Evolutionary conservation across 169 alveolate genomes (phyloP), one percentile per base, ranked within the genome.

Genomic region (Plasmodium reichenowi): DNA sequence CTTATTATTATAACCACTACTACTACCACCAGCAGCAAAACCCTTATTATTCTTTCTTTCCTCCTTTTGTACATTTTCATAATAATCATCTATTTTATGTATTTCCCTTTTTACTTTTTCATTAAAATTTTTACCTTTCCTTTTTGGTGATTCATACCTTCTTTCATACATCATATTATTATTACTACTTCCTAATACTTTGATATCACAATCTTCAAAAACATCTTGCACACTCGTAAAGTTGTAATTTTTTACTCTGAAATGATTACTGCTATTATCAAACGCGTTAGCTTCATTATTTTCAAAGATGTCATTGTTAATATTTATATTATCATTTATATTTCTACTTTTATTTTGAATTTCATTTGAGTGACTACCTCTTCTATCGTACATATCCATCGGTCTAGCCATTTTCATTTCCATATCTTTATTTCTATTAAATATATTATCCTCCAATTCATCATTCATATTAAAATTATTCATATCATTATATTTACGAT

Each of bases 171-270:
- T 52, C 38, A 73, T 32, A 56, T 73, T 56, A 13, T 29, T 47
- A 2, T 68, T 56, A 63, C 24, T 20, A 0, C 20, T 54, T 54
- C 62, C 62, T 54, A 13, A 54, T 54, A 5, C 80, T 38, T 5
- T 20, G 7, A 15, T 15, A 8, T 43, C 29, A 15, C 66, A 13
- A 29, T 74, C 88, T 5, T 59, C 66, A 60, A 74, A 74, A 74
- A 74, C 73, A 43, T 74, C 74, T 12, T 74, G 64, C 8, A 60
- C 52, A 50, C 20, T 43, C 2, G 54, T 59, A 29, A 29, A 2
- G 50, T 74, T 15, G 26, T 56, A 12, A 38, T 26, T 73, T 7
- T 56, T 56, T 17, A 38, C 32, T n/a, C 58, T 63, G 1, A 3
- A 26, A 43, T 15, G 17, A 75, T 54, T 24, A 43, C 9, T n/a